These are phyloP conservation scores for Yarrowia galli DNA, from an alignment of 1,139 yeast species.

Conservation along the genomic window DNA sequence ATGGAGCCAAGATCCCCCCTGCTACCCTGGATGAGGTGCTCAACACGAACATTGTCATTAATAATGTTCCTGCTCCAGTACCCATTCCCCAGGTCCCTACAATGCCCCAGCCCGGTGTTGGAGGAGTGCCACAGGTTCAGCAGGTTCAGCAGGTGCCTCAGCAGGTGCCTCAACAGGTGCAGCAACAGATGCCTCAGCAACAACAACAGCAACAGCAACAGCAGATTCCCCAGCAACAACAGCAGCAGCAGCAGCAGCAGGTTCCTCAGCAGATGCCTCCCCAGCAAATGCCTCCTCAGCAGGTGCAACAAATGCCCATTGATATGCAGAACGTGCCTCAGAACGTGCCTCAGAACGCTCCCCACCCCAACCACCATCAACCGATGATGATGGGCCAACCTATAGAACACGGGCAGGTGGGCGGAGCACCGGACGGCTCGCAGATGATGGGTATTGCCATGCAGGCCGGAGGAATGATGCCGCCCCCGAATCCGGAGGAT, in stretches of 20 bases:
- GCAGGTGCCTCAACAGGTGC: background rate
- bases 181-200: background rate
- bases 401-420: constrained; percentile 23
- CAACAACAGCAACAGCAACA: background rate
- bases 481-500: constrained; percentile 14
- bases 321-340: constrained; percentile 6
- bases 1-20: constrained; percentile 18
- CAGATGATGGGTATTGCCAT: constrained; percentile 33
- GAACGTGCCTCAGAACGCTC: background rate
- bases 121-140: background rate
- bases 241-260: constrained; percentile 3
- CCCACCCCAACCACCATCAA: constrained; percentile 17
- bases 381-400: constrained; percentile 31
- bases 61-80: constrained; percentile 16
- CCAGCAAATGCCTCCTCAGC: background rate
- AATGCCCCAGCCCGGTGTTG: background rate
- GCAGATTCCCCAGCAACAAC: background rate
- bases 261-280: background rate
- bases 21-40: constrained; percentile 19
- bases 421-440: background rate
- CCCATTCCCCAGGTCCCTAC: constrained; percentile 37
- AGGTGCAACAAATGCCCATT: background rate
- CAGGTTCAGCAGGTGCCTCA: background rate
- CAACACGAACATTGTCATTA: constrained; percentile 30
- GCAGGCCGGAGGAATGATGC: constrained; percentile 37